Evolutionary conservation across 495 filamentous ascomycete genomes (phyloP), one percentile per base, ranked within the genome.

Genomic region (Rostrohypoxylon terebratum): DNA sequence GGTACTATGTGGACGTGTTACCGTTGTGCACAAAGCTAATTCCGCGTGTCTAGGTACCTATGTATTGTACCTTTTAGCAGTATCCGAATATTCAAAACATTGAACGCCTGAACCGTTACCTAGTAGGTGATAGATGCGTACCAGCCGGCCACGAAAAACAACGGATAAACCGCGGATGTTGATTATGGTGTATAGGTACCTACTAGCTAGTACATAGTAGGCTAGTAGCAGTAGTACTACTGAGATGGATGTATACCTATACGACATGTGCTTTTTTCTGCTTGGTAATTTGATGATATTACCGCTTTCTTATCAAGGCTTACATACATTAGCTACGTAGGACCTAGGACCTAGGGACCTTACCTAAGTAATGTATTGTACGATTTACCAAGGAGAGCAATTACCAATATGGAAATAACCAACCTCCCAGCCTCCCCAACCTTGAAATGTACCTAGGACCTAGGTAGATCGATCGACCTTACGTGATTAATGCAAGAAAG

Each of bases 391-490:
- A 55, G 25, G 31, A n/a, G 28, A 33, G 6, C 31, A 55, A 34
- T 16, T 55, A 55, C 51, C 51, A 55, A 57, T 62, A 34, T 45
- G 28, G 65, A 59, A 66, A 66, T 66, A 40, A 18, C 42, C 63
- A 58, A 40, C 48, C 36, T 45, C 16, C 42, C 63, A 58, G 28
- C 48, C 36, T 44, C 14, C 14, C 40, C 51, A 28, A 28, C 28
- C 28, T 28, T 5, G 2, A 28, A 28, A 57, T 38, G 34, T 38
- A 36, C 47, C 34, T 11, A 47, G 47, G 13, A 36, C 47, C 34
- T 11, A 47, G 47, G 13, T 36, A 23, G 45, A 59, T 53, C 31
- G 55, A 63, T 71, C 61, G 61, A 69, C 63, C 59, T 69, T 60
- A 68, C 65, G 45, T 58, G 53, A 25, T n/a, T 34, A 34, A 18